Evolutionary conservation across 2,329 filamentous ascomycete genomes (phyloP), one percentile per base, ranked within the genome.

Genomic region (Magnaporthales sp.): DNA sequence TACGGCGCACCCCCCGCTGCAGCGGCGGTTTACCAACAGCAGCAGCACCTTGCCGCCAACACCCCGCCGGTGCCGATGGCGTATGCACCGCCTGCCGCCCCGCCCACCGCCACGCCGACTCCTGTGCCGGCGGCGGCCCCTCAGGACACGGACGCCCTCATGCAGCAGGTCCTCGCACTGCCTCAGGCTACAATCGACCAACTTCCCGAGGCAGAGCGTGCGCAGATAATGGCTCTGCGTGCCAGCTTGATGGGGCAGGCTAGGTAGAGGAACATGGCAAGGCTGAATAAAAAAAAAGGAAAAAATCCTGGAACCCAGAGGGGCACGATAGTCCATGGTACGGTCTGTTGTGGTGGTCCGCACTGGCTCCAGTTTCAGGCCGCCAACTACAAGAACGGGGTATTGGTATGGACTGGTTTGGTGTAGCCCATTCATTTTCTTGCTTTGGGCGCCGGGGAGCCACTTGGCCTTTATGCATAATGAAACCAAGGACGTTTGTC

Each of bases 101-200:
- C 77, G 6, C 71, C 73, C 4, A 70, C 75, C 5, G 68, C 70
- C 3, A 70, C 77, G 2, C 73, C 72, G 1, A 74, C 74, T 19
- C 74, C 77, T 51, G 76, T 73, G 54, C 74, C 74, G 30, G 73
- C 74, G 60, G 74, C 75, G 8, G 75, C 79, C 9, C 74, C 75
- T 1, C 71, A 75, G 13, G 78, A 82, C 15, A 81, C 84, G 58
- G 86, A 90, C 68, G 86, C 91, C 58, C 83, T 97, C 66, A 88
- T 97, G 75, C 86, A 90, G 69, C 91, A 93, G 72, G 90, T 97
- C 63, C 83, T 97, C 80, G 86, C 85, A 66, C 87, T 97, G 80
- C 86, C 92, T 2, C 90, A 91, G 73, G 84, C 91, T 67, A 87
- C 91, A 67, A 93, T 98, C 71, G 90, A 94, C 74, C 85, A 87